phyloP scores from a whole-genome alignment of 176 grass and related monocot genomes.

The Ensete glaucum region DNA sequence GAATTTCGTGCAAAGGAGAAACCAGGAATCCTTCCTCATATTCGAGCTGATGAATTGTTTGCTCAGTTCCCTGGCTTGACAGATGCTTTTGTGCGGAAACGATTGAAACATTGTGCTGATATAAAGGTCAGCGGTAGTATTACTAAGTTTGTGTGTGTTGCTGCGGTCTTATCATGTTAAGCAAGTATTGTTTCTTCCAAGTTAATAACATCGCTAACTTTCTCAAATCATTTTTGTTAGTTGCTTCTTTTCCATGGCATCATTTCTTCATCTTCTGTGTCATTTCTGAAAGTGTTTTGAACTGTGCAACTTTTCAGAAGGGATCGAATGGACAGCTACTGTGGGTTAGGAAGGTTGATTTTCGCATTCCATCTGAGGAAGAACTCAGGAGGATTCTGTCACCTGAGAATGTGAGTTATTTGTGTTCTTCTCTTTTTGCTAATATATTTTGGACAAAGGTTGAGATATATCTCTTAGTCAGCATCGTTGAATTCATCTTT shows the following conservation, averaged over 20 bases:
- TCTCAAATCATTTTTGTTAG: background rate
- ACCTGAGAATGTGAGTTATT: constrained; percentile 79
- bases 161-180: background rate
- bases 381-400: constrained; percentile 68
- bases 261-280: constrained; percentile 1
- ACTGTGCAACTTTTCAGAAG: constrained; percentile 45
- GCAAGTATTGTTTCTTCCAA: background rate
- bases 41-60: constrained; percentile 69
- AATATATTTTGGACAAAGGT: background rate
- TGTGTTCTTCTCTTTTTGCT: constrained; percentile 5
- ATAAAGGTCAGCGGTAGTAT: constrained; percentile 39
- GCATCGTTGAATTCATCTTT: background rate
- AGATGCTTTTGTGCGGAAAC: constrained; percentile 56
- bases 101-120: constrained; percentile 88
- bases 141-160: background rate
- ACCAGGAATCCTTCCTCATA: constrained; percentile 48
- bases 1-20: constrained; percentile 85
- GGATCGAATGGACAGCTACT: constrained; percentile 44
- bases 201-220: background rate
- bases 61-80: constrained; percentile 67
- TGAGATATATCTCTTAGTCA: background rate
- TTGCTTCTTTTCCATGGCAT: background rate
- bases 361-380: constrained; percentile 82
- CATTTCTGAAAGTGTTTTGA: constrained; percentile 21
- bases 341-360: constrained; percentile 63